Conservation (phyloP, 441 rosid species). For the Francoa sonchifolia region DNA sequence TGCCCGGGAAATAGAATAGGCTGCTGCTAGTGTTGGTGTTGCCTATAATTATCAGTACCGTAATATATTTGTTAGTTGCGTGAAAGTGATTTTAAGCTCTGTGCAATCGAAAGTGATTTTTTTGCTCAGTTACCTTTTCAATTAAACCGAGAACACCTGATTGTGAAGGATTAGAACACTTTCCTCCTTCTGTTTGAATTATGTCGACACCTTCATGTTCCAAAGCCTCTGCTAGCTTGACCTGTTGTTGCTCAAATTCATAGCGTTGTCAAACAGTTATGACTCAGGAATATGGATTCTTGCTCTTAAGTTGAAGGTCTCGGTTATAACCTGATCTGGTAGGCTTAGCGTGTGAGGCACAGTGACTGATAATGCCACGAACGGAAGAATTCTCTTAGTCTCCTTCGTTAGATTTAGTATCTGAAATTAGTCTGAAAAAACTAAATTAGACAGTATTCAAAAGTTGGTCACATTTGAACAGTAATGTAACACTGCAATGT, state of each 20-base stretch:
- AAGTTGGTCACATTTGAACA: no score
- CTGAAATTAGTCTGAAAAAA: no score
- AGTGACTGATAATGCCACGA: constrained; percentile 43
- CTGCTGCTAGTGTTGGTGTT: constrained; percentile 53
- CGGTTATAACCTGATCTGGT: constrained; percentile 39
- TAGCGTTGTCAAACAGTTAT: no score
- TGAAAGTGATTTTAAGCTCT: no score
- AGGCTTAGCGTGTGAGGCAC: constrained; percentile 57
- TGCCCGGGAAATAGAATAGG: constrained; percentile 46
- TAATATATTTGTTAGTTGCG: no score
- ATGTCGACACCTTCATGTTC: constrained; percentile 52
- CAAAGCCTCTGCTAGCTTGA: constrained; percentile 49
- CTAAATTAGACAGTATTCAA: no score
- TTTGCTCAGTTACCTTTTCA: constrained; percentile 57
- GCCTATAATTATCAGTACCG: constrained; percentile 26
- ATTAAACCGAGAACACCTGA: constrained; percentile 51
- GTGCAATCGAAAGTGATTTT: no score
- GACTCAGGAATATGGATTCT: neutral
- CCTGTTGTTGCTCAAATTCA: constrained; percentile 19
- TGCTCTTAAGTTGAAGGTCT: neutral
- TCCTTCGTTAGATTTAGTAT: constrained; percentile 41
- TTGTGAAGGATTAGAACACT: constrained; percentile 41
- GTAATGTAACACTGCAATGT: no score
- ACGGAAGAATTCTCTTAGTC: constrained; percentile 42
- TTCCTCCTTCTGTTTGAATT: constrained; percentile 63